Conservation (phyloP, 108 stramenopile species). For the Chaetoceros tenuissimus region DNA sequence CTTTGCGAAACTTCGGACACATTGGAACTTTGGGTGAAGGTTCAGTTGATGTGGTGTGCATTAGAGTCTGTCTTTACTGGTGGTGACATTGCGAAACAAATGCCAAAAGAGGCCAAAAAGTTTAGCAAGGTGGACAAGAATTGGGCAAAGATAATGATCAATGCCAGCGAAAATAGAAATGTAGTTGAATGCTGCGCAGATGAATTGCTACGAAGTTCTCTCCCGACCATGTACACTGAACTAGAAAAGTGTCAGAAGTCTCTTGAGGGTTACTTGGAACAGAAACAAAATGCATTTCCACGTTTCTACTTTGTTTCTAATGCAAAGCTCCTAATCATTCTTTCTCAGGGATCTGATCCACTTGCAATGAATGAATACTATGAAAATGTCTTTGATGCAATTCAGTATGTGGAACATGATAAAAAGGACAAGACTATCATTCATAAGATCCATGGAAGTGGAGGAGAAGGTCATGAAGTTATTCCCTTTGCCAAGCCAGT, state of each 20-base stretch:
- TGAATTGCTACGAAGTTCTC: constrained; percentile 52
- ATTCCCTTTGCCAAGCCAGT: constrained; percentile 65
- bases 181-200: constrained; percentile 74
- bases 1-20: constrained; percentile 85
- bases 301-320: constrained; percentile 91
- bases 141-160: constrained; percentile 79
- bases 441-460: constrained; percentile 62
- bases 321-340: constrained; percentile 79
- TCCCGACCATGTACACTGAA: constrained; percentile 82
- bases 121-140: constrained; percentile 90
- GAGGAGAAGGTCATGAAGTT: constrained; percentile 63
- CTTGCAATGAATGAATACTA: constrained; percentile 89
- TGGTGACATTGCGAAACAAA: constrained; percentile 88
- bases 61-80: constrained; percentile 88
- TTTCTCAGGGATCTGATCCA: constrained; percentile 88
- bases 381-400: constrained; percentile 85
- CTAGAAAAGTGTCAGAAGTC: constrained; percentile 90
- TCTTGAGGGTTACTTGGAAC: constrained; percentile 86
- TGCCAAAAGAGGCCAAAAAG: constrained; percentile 88
- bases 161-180: constrained; percentile 64
- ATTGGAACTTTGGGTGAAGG: constrained; percentile 87
- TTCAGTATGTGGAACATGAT: constrained; percentile 83
- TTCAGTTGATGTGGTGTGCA: constrained; percentile 89
- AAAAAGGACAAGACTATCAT: constrained; percentile 81
- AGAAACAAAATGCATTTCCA: constrained; percentile 88